Base-by-base conservation (phyloP, 2,329 filamentous ascomycete species). In the Mycogone perniciosa region DNA sequence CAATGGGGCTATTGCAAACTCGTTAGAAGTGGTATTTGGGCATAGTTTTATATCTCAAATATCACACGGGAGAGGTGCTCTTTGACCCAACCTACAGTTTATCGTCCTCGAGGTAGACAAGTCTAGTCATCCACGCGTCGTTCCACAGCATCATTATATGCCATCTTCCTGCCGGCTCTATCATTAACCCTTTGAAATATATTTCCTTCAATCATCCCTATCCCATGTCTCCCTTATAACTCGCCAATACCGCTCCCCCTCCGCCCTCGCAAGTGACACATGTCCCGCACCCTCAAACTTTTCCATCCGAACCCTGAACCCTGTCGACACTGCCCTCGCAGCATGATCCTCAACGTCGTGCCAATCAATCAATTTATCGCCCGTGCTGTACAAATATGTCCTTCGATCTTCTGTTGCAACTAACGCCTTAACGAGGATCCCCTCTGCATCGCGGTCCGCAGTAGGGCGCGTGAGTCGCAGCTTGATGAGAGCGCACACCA, bases 361-460 rank as follows among this genome's bases (percentile, higher is more conserved):
- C 61, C 65, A 73, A 2, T 67, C 62, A 5, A 82, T 72, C 54
- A 80, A 66, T 34, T 57, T 52, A 58, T 82, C 79, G 2, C 62
- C 69, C 34, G 69, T 65, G 8, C 75, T 72, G 53, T 80, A 82
- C 13, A 81, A 54, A 54, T 81, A 82, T n/a, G 71, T 64, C 34
- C 79, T 67, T 20, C 70, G 64, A 4, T 65, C 66, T 61, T 79
- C 75, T 31, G 58, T 59, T 8, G 57, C 60, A 44, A 70, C 60
- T 34, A 63, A 56, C 6, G 53, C 51, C 30, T 51, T 46, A 26
- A 67, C 61, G 46, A 74, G 75, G 49, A 74, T 65, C 44, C 65
- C 64, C 51, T 61, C 60, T 13, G 61, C 67, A 54, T 69, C 71
- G 48, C 54, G 59, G 9, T 66, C 61, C 7, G 72, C 59, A 6